Conservation (phyloP, 306 rosid species). For the Corylus heterophylla region DNA sequence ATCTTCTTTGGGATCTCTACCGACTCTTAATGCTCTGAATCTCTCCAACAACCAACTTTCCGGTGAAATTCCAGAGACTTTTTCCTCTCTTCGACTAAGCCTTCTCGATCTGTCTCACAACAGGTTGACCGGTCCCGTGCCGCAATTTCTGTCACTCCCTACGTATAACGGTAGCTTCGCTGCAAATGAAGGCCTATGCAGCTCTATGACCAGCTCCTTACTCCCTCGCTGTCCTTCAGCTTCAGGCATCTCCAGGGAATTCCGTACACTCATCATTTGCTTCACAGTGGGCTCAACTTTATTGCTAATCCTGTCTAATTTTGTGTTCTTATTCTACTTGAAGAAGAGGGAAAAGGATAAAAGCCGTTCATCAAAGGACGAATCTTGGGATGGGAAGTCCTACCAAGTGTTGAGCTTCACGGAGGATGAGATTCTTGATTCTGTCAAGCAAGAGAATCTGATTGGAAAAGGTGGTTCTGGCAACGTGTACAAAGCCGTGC, state of each 20-base stretch:
- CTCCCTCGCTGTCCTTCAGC: conserved; percentile 49
- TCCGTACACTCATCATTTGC: conserved; percentile 55
- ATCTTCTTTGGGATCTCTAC: conserved; percentile 62
- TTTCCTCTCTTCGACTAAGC: conserved; percentile 58
- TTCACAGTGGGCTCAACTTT: conserved; percentile 35
- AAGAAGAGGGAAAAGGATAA: conserved; percentile 44
- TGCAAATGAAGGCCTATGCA: conserved; percentile 72
- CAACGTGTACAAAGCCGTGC: conserved; percentile 68
- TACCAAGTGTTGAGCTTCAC: conserved; percentile 79
- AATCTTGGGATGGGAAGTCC: conserved; percentile 83
- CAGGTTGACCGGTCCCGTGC: conserved; percentile 56
- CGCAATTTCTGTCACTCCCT: conserved; percentile 46
- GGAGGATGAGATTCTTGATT: conserved; percentile 82
- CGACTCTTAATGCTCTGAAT: conserved; percentile 55
- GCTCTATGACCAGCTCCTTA: conserved; percentile 25
- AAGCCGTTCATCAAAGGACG: conserved; percentile 65
- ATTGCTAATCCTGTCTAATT: conserved; percentile 41
- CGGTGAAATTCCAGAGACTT: conserved; percentile 64
- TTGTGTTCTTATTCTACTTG: conserved; percentile 35
- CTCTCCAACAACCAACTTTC: conserved; percentile 61
- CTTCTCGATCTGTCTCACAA: conserved; percentile 71
- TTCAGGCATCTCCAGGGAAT: conserved; percentile 40
- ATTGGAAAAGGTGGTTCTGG: conserved; percentile 95
- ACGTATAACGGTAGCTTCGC: conserved; percentile 82
- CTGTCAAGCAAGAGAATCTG: conserved; percentile 77